Evolutionary conservation across 352 stramenopile genomes (phyloP).

Genomic region (Globisporangium apiculatum): DNA sequence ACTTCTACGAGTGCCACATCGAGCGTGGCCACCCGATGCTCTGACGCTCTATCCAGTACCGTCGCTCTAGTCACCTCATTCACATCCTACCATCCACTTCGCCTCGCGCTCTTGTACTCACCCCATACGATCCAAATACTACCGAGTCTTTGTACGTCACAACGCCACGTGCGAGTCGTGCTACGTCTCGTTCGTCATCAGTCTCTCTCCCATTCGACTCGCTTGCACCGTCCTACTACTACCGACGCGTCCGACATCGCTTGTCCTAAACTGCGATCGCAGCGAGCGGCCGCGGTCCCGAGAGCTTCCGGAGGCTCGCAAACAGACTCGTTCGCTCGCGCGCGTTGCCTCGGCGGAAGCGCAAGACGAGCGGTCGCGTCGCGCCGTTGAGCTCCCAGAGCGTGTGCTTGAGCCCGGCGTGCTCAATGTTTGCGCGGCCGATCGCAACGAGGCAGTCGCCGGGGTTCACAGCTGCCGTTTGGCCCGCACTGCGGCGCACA

Average conservation of each 20-base stretch:
- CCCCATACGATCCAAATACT: too few relatives aligned
- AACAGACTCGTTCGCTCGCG: conserved; percentile 79
- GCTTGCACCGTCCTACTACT: neutral
- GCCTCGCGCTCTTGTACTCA: too few relatives aligned
- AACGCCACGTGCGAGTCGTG: too few relatives aligned
- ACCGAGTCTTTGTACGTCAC: too few relatives aligned
- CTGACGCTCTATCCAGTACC: conserved; percentile 14
- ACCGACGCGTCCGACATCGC: neutral
- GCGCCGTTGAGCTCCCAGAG: conserved; percentile 80
- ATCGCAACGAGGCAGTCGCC: conserved; percentile 78
- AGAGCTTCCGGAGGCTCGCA: conserved; percentile 30
- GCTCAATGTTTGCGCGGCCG: conserved; percentile 76
- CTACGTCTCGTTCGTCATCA: neutral
- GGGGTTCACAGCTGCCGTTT: conserved; percentile 69
- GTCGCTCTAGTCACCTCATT: too few relatives aligned
- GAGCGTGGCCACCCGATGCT: conserved; percentile 72
- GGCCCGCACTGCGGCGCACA: conserved; percentile 62
- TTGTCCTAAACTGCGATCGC: conserved; percentile 38
- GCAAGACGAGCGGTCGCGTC: conserved; percentile 61
- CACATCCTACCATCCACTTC: too few relatives aligned
- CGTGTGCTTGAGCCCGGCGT: conserved; percentile 80
- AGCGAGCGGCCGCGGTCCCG: conserved; percentile 16
- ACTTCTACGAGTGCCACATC: conserved; percentile 68
- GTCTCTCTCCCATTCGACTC: neutral
- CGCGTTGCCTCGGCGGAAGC: conserved; percentile 71